phyloP scores from a whole-genome alignment of 2,329 filamentous ascomycete genomes.

The Aureobasidium pullulans region DNA sequence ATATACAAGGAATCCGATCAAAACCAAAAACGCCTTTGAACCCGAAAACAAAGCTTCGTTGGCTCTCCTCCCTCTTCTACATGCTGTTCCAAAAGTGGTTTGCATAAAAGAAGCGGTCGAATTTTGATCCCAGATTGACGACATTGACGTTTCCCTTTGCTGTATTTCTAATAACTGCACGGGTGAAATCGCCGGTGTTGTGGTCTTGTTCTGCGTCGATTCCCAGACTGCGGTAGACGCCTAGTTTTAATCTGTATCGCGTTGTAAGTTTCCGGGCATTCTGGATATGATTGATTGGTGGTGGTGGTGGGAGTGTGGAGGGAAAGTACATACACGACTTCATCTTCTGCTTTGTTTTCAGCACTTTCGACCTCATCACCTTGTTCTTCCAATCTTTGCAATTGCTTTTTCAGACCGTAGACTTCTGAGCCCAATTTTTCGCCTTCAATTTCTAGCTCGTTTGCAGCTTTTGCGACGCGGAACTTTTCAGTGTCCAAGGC shows the following conservation, averaged over 20 bases:
- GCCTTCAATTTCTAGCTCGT: slow-evolving; percentile 87
- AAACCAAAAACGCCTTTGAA: background rate
- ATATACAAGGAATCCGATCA: too few relatives aligned
- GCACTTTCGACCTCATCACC: slow-evolving; percentile 67
- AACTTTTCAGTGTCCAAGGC: slow-evolving; percentile 91
- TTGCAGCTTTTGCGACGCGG: slow-evolving; percentile 82
- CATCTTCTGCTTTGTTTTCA: slow-evolving; percentile 38
- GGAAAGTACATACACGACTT: slow-evolving; percentile 35
- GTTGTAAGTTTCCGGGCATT: background rate
- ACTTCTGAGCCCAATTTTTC: slow-evolving; percentile 78
- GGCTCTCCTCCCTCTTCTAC: slow-evolving; percentile 32
- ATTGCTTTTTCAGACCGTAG: slow-evolving; percentile 62
- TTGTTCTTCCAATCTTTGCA: slow-evolving; percentile 79
- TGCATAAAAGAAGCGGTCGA: slow-evolving; percentile 84
- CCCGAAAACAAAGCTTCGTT: background rate
- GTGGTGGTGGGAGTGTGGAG: background rate
- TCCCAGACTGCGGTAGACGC: slow-evolving; percentile 83
- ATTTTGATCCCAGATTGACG: slow-evolving; percentile 87
- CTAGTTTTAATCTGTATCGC: slow-evolving; percentile 60
- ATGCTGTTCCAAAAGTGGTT: slow-evolving; percentile 94
- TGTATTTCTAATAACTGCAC: slow-evolving; percentile 77
- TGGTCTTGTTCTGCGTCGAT: slow-evolving; percentile 78
- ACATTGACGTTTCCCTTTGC: slow-evolving; percentile 88
- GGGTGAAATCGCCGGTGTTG: slow-evolving; percentile 70
- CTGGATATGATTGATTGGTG: background rate